Evolutionary conservation across 2,329 filamentous ascomycete genomes (phyloP).

Genomic region (Penicillium glabrum): DNA sequence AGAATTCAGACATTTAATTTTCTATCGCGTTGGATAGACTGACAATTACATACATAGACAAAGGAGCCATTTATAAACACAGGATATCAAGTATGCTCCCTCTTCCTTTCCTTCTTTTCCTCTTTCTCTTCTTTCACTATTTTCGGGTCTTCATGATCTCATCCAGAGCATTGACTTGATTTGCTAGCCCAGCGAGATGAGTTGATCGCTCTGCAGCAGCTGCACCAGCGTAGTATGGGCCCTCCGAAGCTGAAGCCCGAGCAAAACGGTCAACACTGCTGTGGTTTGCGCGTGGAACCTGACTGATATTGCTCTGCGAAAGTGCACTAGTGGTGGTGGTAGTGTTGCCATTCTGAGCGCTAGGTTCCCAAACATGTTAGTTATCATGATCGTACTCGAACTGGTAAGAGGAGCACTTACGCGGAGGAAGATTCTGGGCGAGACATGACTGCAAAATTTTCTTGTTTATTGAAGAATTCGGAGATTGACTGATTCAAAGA

Average conservation of each 20-base stretch:
- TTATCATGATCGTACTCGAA: neutral
- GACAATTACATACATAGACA: slow-evolving; percentile 9
- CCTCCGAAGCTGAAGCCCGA: slow-evolving; percentile 27
- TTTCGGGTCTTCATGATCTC: slow-evolving; percentile 23
- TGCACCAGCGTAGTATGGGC: slow-evolving; percentile 33
- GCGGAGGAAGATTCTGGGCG: slow-evolving; percentile 7
- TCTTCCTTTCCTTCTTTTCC: neutral
- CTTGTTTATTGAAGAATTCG: neutral
- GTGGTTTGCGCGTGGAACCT: slow-evolving; percentile 24
- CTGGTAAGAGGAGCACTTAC: neutral
- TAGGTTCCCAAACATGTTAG: slow-evolving; percentile 5
- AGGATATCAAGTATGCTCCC: neutral
- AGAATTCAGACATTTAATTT: neutral
- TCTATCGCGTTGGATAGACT: neutral
- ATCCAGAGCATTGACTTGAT: slow-evolving; percentile 31
- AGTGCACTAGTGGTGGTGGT: slow-evolving; percentile 12
- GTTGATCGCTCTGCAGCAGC: slow-evolving; percentile 32
- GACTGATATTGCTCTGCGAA: slow-evolving; percentile 28
- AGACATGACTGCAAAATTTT: slow-evolving; percentile 14
- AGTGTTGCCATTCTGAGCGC: slow-evolving; percentile 6
- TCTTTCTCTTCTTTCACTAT: slow-evolving; percentile 2
- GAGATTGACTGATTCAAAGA: neutral
- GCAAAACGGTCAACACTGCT: slow-evolving; percentile 28
- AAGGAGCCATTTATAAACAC: slow-evolving; percentile 1
- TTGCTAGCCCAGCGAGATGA: slow-evolving; percentile 31